These are phyloP conservation scores for Orobanche coerulescens DNA, from an alignment of 257 asterid genomes.

Conservation along the genomic window DNA sequence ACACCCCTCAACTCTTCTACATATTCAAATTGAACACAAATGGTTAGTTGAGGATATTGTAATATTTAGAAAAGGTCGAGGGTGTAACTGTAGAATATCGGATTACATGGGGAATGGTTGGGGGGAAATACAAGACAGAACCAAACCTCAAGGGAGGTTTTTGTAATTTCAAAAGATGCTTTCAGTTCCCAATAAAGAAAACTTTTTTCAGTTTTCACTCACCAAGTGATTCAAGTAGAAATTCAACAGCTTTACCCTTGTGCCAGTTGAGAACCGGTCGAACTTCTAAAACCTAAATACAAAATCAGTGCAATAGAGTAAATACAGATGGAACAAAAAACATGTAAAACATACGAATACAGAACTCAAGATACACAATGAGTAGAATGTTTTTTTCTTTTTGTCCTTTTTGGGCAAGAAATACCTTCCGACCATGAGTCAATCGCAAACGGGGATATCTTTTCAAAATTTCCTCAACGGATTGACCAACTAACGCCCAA, in stretches of 20 bases:
- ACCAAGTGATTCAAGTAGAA: slow-evolving; percentile 92
- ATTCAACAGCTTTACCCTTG: slow-evolving; percentile 95
- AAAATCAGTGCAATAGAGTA: background rate
- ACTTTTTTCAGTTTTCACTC: slow-evolving; percentile 23
- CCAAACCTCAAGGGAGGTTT: background rate
- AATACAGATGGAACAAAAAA: background rate
- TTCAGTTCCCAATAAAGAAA: background rate
- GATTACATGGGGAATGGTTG: background rate
- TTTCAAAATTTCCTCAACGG: slow-evolving; percentile 54
- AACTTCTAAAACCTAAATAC: slow-evolving; percentile 75
- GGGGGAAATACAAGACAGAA: background rate
- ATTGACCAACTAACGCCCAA: slow-evolving; percentile 57
- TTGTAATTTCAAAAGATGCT: background rate
- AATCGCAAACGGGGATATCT: slow-evolving; percentile 69
- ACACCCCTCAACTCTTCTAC: too few species aligned
- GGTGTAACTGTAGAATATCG: too few species aligned
- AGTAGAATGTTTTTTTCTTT: background rate
- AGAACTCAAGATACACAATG: background rate
- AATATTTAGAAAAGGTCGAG: too few species aligned
- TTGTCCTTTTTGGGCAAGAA: too few species aligned
- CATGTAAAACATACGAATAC: background rate
- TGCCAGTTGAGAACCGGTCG: slow-evolving; percentile 91
- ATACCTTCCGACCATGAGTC: slow-evolving; percentile 98
- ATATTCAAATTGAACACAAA: too few species aligned
- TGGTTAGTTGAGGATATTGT: too few species aligned